phyloP scores from a whole-genome alignment of 2,329 filamentous ascomycete species.

The Colletotrichum karsti region DNA sequence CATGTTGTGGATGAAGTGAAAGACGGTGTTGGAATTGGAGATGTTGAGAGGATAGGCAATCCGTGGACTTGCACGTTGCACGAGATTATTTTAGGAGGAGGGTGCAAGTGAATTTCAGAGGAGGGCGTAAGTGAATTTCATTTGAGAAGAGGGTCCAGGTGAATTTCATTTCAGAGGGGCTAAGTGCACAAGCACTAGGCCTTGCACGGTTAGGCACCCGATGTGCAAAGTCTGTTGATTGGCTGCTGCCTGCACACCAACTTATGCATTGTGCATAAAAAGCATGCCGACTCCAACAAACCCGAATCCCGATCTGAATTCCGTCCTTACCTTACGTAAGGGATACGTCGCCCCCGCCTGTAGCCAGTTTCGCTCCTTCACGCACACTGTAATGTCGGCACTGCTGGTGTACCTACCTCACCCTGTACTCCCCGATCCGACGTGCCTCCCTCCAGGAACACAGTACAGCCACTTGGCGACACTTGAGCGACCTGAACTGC shows the following conservation, averaged over 20 bases:
- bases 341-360: background rate
- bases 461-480: background rate
- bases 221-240: too few species aligned
- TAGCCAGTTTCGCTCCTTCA: background rate
- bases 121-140: too few species aligned
- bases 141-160: too few species aligned
- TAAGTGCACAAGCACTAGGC: accelerated
- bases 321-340: background rate
- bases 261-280: background rate
- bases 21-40: background rate
- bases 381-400: background rate
- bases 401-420: background rate
- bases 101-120: background rate
- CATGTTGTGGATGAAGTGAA: background rate
- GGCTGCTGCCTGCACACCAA: too few species aligned
- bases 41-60: background rate
- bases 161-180: too few species aligned
- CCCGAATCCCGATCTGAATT: background rate
- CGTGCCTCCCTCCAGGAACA: background rate
- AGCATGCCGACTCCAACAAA: background rate
- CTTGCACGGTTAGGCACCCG: too few species aligned
- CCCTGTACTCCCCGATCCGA: background rate
- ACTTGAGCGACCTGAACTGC: background rate
- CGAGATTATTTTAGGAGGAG: background rate
- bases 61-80: too few species aligned